These are phyloP conservation scores for Annona cherimola DNA, from an alignment of 164 flowering plant genomes.

Conservation along the genomic window DNA sequence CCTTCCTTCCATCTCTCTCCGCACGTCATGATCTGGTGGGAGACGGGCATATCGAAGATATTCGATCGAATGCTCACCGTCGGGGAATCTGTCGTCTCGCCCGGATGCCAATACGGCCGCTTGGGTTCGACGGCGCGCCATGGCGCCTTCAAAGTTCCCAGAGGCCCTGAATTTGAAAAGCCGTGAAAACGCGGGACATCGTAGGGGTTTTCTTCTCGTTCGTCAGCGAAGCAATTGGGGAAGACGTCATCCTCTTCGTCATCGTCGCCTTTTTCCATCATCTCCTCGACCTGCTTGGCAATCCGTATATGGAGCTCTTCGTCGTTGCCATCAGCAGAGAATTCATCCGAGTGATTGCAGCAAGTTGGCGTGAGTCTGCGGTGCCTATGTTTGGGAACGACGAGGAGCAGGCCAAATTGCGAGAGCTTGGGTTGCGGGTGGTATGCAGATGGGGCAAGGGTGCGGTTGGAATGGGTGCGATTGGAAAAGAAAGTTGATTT, in stretches of 20 bases:
- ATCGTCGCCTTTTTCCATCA: neutral
- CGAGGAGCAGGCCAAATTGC: neutral
- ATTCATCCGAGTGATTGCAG: neutral
- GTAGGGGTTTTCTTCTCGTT: neutral
- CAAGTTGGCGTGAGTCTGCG: neutral
- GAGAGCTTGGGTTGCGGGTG: neutral
- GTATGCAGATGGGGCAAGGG: neutral
- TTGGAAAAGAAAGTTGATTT: too few relatives aligned
- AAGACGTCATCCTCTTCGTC: neutral
- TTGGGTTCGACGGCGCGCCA: constrained; percentile 27
- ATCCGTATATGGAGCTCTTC: neutral
- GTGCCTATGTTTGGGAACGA: neutral
- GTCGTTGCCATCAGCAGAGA: neutral
- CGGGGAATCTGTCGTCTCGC: constrained; percentile 25
- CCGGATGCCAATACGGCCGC: constrained; percentile 32
- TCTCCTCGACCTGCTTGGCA: neutral
- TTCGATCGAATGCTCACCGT: constrained; percentile 47
- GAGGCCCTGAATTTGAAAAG: constrained; percentile 3
- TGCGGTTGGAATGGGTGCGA: neutral
- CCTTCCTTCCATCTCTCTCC: constrained; percentile 58
- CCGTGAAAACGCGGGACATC: neutral
- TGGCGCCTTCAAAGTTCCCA: constrained; percentile 21
- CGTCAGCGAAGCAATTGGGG: neutral
- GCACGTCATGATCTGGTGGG: constrained; percentile 64
- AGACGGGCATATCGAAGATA: constrained; percentile 67